These are phyloP conservation scores for Thelonectria rubi DNA, from an alignment of 2,329 filamentous ascomycete species.

Conservation along the genomic window DNA sequence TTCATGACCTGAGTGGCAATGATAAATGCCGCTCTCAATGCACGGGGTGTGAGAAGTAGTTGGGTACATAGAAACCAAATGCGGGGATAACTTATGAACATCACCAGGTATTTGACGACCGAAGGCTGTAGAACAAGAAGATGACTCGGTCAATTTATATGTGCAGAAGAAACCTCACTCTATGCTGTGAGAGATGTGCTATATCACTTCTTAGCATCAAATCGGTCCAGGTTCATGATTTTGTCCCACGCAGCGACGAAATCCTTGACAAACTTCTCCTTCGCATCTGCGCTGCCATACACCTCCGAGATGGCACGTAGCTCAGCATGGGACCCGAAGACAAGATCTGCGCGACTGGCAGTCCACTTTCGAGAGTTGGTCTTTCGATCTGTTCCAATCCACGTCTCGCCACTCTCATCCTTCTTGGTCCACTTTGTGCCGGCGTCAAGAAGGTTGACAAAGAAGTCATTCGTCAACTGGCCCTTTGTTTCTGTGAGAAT, in stretches of 20 bases:
- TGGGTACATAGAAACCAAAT: no score
- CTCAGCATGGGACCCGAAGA: conserved; percentile 80
- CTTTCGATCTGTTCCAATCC: conserved; percentile 72
- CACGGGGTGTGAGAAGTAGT: no score
- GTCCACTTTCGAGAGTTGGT: conserved; percentile 73
- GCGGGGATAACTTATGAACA: no score
- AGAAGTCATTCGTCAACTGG: conserved; percentile 81
- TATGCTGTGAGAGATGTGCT: no score
- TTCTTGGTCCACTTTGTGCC: conserved; percentile 65
- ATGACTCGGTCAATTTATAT: no score
- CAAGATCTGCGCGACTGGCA: conserved; percentile 72
- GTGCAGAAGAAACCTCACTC: no score
- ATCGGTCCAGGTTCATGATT: conserved; percentile 78
- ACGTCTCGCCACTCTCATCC: conserved; percentile 62
- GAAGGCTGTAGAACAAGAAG: no score
- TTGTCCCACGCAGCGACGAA: conserved; percentile 78
- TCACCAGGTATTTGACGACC: no score
- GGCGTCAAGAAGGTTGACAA: conserved; percentile 76
- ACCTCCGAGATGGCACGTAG: conserved; percentile 76
- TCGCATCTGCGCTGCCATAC: conserved; percentile 68
- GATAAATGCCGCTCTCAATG: no score
- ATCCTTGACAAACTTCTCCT: conserved; percentile 74
- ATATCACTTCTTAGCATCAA: conserved; percentile 54
- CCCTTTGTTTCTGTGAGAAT: conserved; percentile 75
- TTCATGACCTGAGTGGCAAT: no score